These are phyloP conservation scores for Novymonas esmeraldas DNA, from an alignment of 208 protist genomes.

Conservation along the genomic window DNA sequence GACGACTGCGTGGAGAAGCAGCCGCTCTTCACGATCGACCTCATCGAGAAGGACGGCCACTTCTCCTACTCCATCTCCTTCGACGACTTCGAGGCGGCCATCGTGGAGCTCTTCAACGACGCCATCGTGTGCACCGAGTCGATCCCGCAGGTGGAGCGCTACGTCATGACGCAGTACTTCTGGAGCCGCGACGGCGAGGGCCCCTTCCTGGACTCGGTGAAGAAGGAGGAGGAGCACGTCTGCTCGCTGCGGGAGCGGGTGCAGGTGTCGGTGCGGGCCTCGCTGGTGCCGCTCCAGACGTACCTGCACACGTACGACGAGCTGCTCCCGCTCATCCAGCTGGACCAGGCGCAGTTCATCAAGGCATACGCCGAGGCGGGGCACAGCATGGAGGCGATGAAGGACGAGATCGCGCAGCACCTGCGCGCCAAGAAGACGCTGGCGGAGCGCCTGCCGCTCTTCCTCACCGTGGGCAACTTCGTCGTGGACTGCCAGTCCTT, in stretches of 20 bases:
- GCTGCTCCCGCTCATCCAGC: constrained; percentile 86
- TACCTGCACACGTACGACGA: constrained; percentile 93
- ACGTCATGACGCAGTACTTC: constrained; percentile 95
- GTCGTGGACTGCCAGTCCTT: constrained; percentile 95
- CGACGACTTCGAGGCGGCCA: constrained; percentile 82
- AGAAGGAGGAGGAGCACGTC: constrained; percentile 86
- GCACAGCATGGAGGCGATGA: constrained; percentile 91
- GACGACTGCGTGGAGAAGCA: constrained; percentile 94
- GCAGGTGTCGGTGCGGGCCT: constrained; percentile 51
- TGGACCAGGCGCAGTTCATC: constrained; percentile 90
- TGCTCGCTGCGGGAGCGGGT: constrained; percentile 74
- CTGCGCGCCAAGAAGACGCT: constrained; percentile 88
- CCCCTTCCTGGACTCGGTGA: constrained; percentile 90
- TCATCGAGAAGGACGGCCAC: constrained; percentile 76
- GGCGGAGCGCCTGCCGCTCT: constrained; percentile 89
- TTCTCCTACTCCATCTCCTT: constrained; percentile 92
- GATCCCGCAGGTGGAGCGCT: constrained; percentile 93
- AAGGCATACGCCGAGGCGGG: constrained; percentile 78
- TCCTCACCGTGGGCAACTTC: constrained; percentile 94
- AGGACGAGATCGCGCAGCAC: constrained; percentile 91
- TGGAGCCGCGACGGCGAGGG: constrained; percentile 91
- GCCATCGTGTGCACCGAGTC: constrained; percentile 90
- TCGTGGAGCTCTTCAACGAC: constrained; percentile 88
- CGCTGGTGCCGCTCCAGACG: constrained; percentile 82
- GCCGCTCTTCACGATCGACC: constrained; percentile 92